Percentiles rank a stretch among this genome's conserved stretches.
Evolutionary conservation across 164 flowering plant genomes (phyloP).

Genomic region (Nymphaea thermarum): DNA sequence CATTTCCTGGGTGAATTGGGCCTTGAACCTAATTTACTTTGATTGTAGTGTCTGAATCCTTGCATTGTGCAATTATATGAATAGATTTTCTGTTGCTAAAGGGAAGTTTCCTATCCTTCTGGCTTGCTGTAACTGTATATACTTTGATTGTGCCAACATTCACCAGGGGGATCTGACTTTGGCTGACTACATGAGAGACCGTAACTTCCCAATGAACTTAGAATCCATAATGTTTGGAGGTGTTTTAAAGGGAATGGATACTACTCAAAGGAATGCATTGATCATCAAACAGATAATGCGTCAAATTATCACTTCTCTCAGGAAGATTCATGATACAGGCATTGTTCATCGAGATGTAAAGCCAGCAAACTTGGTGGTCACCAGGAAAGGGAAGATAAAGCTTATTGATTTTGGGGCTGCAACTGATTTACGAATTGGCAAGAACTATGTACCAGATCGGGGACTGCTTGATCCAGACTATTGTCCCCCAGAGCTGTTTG

Average conservation of each 20-base stretch:
- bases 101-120: too few relatives aligned
- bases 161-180: conserved; percentile 73
- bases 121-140: too few relatives aligned
- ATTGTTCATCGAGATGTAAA: conserved; percentile 94
- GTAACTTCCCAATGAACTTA: conserved; percentile 76
- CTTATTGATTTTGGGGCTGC: conserved; percentile 98
- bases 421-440: conserved; percentile 89
- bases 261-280: conserved; percentile 59
- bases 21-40: too few relatives aligned
- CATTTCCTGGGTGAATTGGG: too few relatives aligned
- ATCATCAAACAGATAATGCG: conserved; percentile 95
- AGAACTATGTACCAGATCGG: conserved; percentile 69
- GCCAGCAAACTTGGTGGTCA: conserved; percentile 93
- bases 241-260: conserved; percentile 56
- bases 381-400: conserved; percentile 79
- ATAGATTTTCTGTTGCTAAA: too few relatives aligned
- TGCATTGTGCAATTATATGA: too few relatives aligned
- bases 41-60: too few relatives aligned
- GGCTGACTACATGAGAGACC: conserved; percentile 79
- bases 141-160: conserved; percentile 1
- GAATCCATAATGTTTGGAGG: conserved; percentile 88
- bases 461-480: conserved; percentile 83
- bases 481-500: conserved; percentile 91
- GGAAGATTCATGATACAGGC: conserved; percentile 88
- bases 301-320: conserved; percentile 79